These are phyloP conservation scores for Pestalotiopsis sp. DNA, from an alignment of 2,329 filamentous ascomycete species.

Conservation along the genomic window DNA sequence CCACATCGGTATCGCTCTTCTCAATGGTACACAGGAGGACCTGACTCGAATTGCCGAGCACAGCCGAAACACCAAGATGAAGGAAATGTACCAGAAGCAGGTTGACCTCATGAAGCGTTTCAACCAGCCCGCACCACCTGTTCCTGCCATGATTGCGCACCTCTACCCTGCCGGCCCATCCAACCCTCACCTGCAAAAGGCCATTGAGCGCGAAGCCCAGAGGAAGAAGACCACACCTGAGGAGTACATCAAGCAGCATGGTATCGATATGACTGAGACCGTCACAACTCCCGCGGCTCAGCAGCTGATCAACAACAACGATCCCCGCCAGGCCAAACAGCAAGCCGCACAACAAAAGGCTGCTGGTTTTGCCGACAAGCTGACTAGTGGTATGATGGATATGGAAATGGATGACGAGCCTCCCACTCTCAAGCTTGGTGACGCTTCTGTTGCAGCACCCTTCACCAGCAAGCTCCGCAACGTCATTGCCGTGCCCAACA, in stretches of 20 bases:
- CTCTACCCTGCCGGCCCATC: conserved; percentile 87
- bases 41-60: conserved; percentile 91
- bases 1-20: conserved; percentile 91
- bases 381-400: conserved; percentile 88
- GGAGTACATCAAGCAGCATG: conserved; percentile 57
- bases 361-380: conserved; percentile 79
- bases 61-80: conserved; percentile 93
- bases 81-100: conserved; percentile 98
- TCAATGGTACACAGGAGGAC: conserved; percentile 93
- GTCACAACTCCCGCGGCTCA: conserved; percentile 69
- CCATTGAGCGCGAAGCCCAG: conserved; percentile 82
- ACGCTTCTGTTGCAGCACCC: conserved; percentile 94
- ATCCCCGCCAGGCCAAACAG: conserved; percentile 59
- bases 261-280: conserved; percentile 60
- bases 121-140: conserved; percentile 90
- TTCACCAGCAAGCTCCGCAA: conserved; percentile 98
- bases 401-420: conserved; percentile 86
- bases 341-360: conserved; percentile 73
- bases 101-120: conserved; percentile 88
- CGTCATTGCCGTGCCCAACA: conserved; percentile 96
- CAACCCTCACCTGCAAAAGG: conserved; percentile 94
- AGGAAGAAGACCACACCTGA: conserved; percentile 72
- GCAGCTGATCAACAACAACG: conserved; percentile 52
- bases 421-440: conserved; percentile 93
- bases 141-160: conserved; percentile 90